Evolutionary conservation across 441 rosid species (phyloP).

Genomic region (Dalechampia spathulata): DNA sequence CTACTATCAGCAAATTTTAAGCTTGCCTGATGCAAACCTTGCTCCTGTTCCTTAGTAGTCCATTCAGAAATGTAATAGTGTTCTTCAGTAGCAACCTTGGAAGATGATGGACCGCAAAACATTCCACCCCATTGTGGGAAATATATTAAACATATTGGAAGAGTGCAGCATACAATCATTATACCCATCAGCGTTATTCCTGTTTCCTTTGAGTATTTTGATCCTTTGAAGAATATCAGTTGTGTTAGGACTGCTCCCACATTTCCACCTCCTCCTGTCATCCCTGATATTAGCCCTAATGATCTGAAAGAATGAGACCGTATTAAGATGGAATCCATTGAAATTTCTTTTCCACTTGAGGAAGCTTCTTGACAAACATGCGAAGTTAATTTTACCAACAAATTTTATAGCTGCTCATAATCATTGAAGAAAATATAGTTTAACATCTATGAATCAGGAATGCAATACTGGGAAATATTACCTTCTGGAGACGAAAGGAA

Average conservation of each 20-base stretch:
- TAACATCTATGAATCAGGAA: neutral
- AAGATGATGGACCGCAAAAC: conserved; percentile 61
- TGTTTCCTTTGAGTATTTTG: conserved; percentile 61
- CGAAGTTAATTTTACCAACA: too few species aligned
- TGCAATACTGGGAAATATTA: neutral
- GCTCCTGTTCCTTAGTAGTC: conserved; percentile 43
- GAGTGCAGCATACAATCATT: conserved; percentile 62
- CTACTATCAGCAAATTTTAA: conserved; percentile 68
- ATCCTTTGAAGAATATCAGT: conserved; percentile 73
- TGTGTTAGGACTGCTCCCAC: conserved; percentile 85
- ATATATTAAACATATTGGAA: conserved; percentile 45
- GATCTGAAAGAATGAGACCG: conserved; percentile 25
- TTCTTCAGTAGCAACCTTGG: conserved; percentile 45
- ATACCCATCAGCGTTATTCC: conserved; percentile 81
- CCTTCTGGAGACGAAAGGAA: conserved; percentile 24
- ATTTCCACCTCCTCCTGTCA: conserved; percentile 89
- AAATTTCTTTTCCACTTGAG: too few species aligned
- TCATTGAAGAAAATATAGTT: neutral
- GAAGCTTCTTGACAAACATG: too few species aligned
- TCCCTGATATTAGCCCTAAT: conserved; percentile 70
- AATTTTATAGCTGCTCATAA: too few species aligned
- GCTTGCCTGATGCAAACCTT: conserved; percentile 47
- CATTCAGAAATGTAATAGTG: conserved; percentile 75
- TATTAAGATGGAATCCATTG: neutral
- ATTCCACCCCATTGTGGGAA: conserved; percentile 98